Conservation (phyloP, 352 stramenopile species). For the Phytophthora vignae region DNA sequence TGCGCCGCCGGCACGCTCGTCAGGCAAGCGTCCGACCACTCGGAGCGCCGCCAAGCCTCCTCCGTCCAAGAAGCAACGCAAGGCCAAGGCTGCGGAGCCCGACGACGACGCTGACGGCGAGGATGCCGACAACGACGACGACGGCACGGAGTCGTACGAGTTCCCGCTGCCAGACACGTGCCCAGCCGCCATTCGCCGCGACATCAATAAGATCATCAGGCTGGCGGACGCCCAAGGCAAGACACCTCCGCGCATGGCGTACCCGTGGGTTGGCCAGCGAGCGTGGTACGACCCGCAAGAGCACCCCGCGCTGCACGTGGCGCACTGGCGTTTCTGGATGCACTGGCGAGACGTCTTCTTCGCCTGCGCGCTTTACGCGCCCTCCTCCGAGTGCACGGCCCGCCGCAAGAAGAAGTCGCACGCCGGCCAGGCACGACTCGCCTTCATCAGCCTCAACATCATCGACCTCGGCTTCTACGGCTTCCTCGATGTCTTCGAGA, state of each 20-base stretch:
- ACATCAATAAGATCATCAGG: background rate
- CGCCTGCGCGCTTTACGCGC: background rate
- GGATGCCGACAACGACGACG: background rate
- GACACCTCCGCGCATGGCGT: background rate
- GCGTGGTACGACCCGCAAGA: background rate
- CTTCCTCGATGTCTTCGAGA: background rate
- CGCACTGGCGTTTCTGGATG: background rate
- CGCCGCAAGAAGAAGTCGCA: background rate
- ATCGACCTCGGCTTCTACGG: background rate
- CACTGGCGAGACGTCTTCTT: background rate
- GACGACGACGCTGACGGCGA: background rate
- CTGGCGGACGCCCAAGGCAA: background rate
- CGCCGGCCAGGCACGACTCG: background rate
- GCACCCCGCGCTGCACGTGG: background rate
- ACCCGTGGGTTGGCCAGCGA: background rate
- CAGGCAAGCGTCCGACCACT: too few relatives aligned
- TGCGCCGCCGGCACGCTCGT: too few relatives aligned
- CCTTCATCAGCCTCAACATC: background rate
- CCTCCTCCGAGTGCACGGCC: background rate
- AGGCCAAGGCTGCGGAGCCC: too few relatives aligned
- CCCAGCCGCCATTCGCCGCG: background rate
- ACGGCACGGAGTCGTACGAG: background rate
- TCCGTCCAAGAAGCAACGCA: too few relatives aligned
- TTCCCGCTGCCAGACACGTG: background rate
- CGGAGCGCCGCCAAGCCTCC: too few relatives aligned